Conservation (phyloP, 495 filamentous ascomycete species). For the Neurospora sublineolata region DNA sequence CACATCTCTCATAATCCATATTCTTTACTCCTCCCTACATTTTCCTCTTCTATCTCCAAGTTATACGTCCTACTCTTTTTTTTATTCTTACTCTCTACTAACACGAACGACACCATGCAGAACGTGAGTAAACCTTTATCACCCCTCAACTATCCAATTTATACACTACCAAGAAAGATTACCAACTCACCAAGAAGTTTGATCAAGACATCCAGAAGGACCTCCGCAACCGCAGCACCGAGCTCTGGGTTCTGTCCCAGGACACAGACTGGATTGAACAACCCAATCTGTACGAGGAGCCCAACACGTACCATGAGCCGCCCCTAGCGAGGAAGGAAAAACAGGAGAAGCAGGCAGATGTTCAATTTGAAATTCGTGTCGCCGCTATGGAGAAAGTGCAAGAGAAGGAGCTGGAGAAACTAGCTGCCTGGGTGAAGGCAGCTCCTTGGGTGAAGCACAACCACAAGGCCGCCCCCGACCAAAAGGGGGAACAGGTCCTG, state of each 20-base stretch:
- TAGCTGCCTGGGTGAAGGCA: not conserved
- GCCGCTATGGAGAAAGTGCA: not conserved
- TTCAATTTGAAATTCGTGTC: not conserved
- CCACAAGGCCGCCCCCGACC: not conserved
- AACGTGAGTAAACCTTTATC: too few species aligned
- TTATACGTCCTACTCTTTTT: too few species aligned
- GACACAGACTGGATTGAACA: not conserved
- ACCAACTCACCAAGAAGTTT: not conserved
- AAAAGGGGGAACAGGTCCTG: not conserved
- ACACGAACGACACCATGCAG: too few species aligned
- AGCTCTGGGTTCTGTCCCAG: not conserved
- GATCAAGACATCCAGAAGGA: not conserved
- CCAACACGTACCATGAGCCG: not conserved
- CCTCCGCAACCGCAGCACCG: not conserved
- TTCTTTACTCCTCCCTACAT: too few species aligned
- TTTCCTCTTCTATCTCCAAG: too few species aligned
- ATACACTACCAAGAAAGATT: not conserved
- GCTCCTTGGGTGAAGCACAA: not conserved
- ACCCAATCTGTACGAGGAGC: not conserved
- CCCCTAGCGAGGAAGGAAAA: not conserved
- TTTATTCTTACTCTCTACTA: too few species aligned
- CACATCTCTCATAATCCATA: too few species aligned
- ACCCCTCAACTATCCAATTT: not conserved
- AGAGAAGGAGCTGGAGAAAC: not conserved
- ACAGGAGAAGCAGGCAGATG: not conserved